Percentiles rank a stretch among this genome's conserved stretches.
phyloP scores from a whole-genome alignment of 441 rosid species.

The Euphorbia schlechtendalii region DNA sequence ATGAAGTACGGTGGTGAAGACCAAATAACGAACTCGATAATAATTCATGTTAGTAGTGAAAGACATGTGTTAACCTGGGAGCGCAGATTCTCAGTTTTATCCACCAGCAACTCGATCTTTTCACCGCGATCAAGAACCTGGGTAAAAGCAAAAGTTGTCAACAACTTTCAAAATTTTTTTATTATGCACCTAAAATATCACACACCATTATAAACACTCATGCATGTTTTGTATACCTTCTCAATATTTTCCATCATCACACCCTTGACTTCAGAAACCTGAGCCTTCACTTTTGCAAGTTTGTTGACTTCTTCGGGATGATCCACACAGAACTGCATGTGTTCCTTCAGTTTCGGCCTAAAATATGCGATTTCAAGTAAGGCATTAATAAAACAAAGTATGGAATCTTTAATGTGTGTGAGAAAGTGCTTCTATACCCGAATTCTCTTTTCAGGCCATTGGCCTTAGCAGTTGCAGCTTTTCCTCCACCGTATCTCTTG shows the following conservation, averaged over 20 bases:
- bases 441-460: slow-evolving; percentile 73
- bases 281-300: slow-evolving; percentile 77
- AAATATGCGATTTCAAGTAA: slow-evolving; percentile 1
- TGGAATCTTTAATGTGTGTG: not conserved
- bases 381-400: not conserved
- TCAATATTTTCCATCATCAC: slow-evolving; percentile 88
- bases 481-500: slow-evolving; percentile 72
- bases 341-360: slow-evolving; percentile 72
- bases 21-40: too few relatives aligned
- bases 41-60: too few relatives aligned
- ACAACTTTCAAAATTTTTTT: not conserved
- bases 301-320: too few relatives aligned
- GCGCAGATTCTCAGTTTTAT: slow-evolving; percentile 93
- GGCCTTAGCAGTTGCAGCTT: slow-evolving; percentile 72
- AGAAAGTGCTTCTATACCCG: slow-evolving; percentile 40
- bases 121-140: slow-evolving; percentile 99
- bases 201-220: not conserved
- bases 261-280: slow-evolving; percentile 83
- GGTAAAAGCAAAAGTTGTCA: slow-evolving; percentile 9
- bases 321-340: slow-evolving; percentile 74
- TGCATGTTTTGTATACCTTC: slow-evolving; percentile 54
- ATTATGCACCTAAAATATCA: not conserved
- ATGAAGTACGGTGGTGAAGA: not conserved
- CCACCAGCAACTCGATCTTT: slow-evolving; percentile 93
- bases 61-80: slow-evolving; percentile 59